These are phyloP conservation scores for Chytriomyces sp. DNA, from an alignment of 192 early-diverging fungal genomes.

Conservation along the genomic window DNA sequence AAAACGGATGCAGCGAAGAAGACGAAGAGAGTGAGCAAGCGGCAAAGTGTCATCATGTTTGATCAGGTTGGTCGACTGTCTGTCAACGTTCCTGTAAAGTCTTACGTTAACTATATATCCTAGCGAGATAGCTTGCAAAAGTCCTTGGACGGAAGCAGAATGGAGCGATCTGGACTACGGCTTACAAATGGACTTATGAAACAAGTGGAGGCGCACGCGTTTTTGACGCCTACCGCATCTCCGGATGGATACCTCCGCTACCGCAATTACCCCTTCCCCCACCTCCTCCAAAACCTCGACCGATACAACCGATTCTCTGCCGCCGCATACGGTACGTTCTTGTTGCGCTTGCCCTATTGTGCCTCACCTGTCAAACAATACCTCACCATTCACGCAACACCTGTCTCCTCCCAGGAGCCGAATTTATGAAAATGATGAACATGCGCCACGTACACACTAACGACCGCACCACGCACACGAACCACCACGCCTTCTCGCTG, in stretches of 20 bases:
- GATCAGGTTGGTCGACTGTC: slow-evolving; percentile 22
- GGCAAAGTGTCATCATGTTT: slow-evolving; percentile 31
- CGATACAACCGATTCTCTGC: slow-evolving; percentile 52
- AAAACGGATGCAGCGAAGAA: too few relatives aligned
- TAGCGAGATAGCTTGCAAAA: background rate
- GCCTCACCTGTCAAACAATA: background rate
- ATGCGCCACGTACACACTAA: slow-evolving; percentile 42
- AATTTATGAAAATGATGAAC: slow-evolving; percentile 37
- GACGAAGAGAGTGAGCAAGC: slow-evolving; percentile 1
- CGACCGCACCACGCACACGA: slow-evolving; percentile 41
- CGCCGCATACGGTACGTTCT: slow-evolving; percentile 45
- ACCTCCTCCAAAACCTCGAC: slow-evolving; percentile 37
- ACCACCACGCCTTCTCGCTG: slow-evolving; percentile 55
- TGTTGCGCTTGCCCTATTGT: slow-evolving; percentile 6
- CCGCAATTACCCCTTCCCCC: slow-evolving; percentile 36
- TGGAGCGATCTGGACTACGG: slow-evolving; percentile 14
- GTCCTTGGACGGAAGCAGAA: background rate
- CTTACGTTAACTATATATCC: background rate
- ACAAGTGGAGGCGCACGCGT: background rate
- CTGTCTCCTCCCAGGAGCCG: too few relatives aligned
- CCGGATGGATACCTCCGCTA: background rate
- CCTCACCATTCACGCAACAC: background rate
- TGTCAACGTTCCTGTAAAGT: background rate
- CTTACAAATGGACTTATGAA: slow-evolving; percentile 8
- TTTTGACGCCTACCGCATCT: background rate